Base-by-base conservation (phyloP, 2,329 filamentous ascomycete species). In the Aspergillus persii region DNA sequence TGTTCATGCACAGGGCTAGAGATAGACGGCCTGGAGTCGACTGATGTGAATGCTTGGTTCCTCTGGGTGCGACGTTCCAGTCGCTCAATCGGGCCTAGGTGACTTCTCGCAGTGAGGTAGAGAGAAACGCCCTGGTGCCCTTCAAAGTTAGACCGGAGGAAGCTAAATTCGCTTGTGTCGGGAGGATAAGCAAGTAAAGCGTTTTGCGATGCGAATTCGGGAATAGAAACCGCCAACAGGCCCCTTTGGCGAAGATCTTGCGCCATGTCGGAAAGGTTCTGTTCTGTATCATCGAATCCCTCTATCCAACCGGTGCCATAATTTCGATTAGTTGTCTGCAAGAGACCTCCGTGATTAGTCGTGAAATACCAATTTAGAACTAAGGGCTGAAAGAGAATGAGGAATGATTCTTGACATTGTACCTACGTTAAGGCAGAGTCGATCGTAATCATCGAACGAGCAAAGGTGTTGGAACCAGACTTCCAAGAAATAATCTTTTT, bases 401-500 rank as follows among this genome's bases (percentile, higher is more conserved):
- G 9, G 54, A 12, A 50, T n/a, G 4, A 41, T 5, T 41, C 36
- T 41, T 15, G 12, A 18, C 29, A 58, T 50, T 1, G 7, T n/a
- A 64, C 68, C 62, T 68, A 75, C 73, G 39, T 59, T 61, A 9
- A 62, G n/a, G 52, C 68, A 71, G 27, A 76, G 58, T 8, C 26
- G 23, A 26, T 59, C 50, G 53, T 74, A 76, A 39, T 73, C 61
- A 4, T 69, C 58, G 1, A 67, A 31, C 2, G 66, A 70, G 61
- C 69, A 75, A 1, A 71, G 27, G 31, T 77, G 59, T 26, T 68
- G 63, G 59, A 77, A 76, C 66, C 72, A 71, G 18, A 77, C 41
- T 18, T 70, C 62, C 18, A 74, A 60, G 2, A 51, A 54, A 7
- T 18, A 9, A 8, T 18, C 52, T 29, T 36, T 49, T 53, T 67